Evolutionary conservation across 2,329 filamentous ascomycete genomes (phyloP), one percentile per base, ranked within the genome.

Genomic region (Colletotrichum sidae): DNA sequence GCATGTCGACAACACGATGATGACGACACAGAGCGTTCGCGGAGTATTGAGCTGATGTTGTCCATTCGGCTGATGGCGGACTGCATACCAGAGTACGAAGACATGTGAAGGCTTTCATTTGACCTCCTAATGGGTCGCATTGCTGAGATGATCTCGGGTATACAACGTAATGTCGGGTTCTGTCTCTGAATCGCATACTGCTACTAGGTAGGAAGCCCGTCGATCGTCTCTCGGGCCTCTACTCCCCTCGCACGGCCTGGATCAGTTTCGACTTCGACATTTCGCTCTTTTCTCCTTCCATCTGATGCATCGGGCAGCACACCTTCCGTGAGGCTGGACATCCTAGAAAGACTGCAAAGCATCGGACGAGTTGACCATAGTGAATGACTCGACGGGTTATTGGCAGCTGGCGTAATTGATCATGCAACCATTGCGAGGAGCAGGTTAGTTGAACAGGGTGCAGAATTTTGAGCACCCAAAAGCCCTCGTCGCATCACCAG

Each of bases 81-180:
- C 45, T 53, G 58, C 42, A 57, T 63, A n/a, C 33, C 42, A 47
- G 45, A 57, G 42, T 49, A 57, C 57, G 53, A 66, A 49, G 57
- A 17, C 52, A 57, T 53, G 58, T 57, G 52, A 63, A 49, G 25
- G 47, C 53, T 37, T 49, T 34, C 35, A n/a, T 8, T 52, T 58
- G 46, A 47, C 9, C 33, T 57, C 37, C 11, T 8, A 39, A 52
- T 46, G 39, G 46, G 38, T 38, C 8, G n/a, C 12, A 49, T 12
- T 41, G 39, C 50, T 39, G 35, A 42, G 25, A 53, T 53, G 42
- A 56, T 12, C 37, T 53, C 42, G 58, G 52, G 52, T 49, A 63
- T 35, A 59, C 53, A 60, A 57, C 46, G 42, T 47, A 65, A 39
- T 52, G 25, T 45, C 41, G 15, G 51, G 25, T 17, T 25, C 17